These are phyloP conservation scores for Erysiphe pulchra DNA, from an alignment of 2,329 filamentous ascomycete genomes.

Conservation along the genomic window DNA sequence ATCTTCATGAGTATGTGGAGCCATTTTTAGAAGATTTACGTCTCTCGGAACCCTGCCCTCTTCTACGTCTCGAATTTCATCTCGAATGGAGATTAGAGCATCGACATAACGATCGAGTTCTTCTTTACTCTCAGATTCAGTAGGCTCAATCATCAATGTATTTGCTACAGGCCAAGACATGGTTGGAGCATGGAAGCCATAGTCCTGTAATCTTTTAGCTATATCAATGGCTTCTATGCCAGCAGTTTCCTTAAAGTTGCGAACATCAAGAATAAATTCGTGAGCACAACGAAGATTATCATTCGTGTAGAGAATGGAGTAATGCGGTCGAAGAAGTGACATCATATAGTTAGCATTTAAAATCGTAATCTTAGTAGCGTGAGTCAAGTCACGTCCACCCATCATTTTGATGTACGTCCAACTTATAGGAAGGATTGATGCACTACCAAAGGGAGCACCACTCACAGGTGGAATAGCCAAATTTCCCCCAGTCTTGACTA, in stretches of 20 bases:
- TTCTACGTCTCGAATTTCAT: conserved; percentile 66
- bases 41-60: conserved; percentile 48
- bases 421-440: conserved; percentile 78
- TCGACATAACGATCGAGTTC: conserved; percentile 89
- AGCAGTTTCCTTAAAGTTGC: conserved; percentile 57
- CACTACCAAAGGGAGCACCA: conserved; percentile 65
- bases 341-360: conserved; percentile 96
- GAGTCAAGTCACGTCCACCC: conserved; percentile 51
- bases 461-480: conserved; percentile 46
- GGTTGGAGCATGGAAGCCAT: conserved; percentile 89
- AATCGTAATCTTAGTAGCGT: conserved; percentile 78
- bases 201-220: conserved; percentile 89
- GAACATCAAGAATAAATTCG: conserved; percentile 85
- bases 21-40: conserved; percentile 67
- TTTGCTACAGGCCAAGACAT: conserved; percentile 94
- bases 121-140: conserved; percentile 73
- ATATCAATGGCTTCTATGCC: conserved; percentile 85
- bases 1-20: conserved; percentile 67
- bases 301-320: conserved; percentile 85
- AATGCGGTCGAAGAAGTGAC: conserved; percentile 61
- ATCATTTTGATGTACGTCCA: conserved; percentile 93
- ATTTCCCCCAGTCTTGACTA: conserved; percentile 27
- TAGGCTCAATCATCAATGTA: conserved; percentile 95
- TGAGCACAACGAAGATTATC: conserved; percentile 69
- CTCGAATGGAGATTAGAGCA: conserved; percentile 61